Base-by-base conservation (phyloP, 805 yeast genomes). In the Starmerella bacillaris region DNA sequence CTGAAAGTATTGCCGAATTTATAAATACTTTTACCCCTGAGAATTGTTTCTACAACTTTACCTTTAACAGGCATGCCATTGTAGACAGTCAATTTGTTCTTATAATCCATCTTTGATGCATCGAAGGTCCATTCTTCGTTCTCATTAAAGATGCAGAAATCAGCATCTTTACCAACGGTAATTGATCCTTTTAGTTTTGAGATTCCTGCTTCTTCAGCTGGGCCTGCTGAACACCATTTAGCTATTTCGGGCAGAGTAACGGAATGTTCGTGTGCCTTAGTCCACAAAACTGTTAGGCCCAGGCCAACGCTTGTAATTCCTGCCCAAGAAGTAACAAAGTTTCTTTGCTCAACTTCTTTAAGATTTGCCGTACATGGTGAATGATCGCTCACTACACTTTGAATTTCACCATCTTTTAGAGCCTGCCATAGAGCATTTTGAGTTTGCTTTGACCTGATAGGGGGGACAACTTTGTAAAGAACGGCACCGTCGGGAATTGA, bases 341-440 rank as follows among this genome's bases (percentile, higher is more conserved):
- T 93, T 27, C 94, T 94, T 40, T 70, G 64, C 8, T 71, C 75
- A 35, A 82, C 61, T 17, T 79, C 78, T 56, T 84, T 84, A 49
- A 84, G 62, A 40, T 80, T 80, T 0, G 95, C 93, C 0, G 94
- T 80, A 57, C 96, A 84, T 2, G 95, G 96, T 3, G 94, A 79
- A 57, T 84, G 96, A 55, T 84, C 96, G 9, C 92, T 78, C 5
- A 86, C 95, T 4, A 84, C 92, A 3, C 94, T 73, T 12, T 78
- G 68, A 40, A 84, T 74, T 21, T 73, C 59, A 24, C 70, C 72
- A 17, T 64, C 64, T 36, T 68, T 54, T 22, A 86, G 60, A 0
- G 86, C 95, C 37, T 65, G 58, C 95, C 95, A 86, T 31, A 84
- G 64, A 24, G 67, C 62, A 29, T 64, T 56, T 45, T 89, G 65